These are phyloP conservation scores for Celoporthe dispersa DNA, from an alignment of 2,329 filamentous ascomycete species.

Conservation along the genomic window DNA sequence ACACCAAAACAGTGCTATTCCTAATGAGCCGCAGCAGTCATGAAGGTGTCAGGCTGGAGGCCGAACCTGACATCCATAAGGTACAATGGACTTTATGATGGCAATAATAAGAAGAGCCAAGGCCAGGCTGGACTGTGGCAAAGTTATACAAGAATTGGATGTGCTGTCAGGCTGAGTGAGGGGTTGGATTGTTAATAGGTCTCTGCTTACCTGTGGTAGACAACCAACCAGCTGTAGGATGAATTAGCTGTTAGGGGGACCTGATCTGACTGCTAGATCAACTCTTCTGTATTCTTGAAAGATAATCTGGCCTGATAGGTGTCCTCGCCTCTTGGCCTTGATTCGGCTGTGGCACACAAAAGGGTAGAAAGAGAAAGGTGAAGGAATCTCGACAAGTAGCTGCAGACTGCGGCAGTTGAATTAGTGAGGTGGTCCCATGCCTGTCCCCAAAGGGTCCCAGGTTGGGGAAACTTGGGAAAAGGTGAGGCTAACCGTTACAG, in stretches of 20 bases:
- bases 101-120: neutral
- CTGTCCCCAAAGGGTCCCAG: neutral
- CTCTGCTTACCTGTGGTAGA: neutral
- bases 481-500: neutral
- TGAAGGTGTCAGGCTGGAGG: neutral
- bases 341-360: neutral
- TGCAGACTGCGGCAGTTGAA: neutral
- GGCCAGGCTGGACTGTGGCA: neutral
- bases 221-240: neutral
- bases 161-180: neutral
- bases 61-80: neutral
- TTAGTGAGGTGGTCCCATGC: neutral
- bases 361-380: neutral
- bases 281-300: too few species aligned
- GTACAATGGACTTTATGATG: neutral
- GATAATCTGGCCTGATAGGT: too few species aligned
- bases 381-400: neutral
- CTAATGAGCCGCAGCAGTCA: neutral
- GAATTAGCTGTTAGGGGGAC: too few species aligned
- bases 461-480: neutral
- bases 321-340: neutral
- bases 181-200: neutral
- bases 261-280: too few species aligned
- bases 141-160: neutral
- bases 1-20: neutral